Percentiles rank a stretch among this genome's conserved stretches.
Evolutionary conservation across 176 grass and related monocot species (phyloP).

Genomic region (Eremochloa ophiuroides): DNA sequence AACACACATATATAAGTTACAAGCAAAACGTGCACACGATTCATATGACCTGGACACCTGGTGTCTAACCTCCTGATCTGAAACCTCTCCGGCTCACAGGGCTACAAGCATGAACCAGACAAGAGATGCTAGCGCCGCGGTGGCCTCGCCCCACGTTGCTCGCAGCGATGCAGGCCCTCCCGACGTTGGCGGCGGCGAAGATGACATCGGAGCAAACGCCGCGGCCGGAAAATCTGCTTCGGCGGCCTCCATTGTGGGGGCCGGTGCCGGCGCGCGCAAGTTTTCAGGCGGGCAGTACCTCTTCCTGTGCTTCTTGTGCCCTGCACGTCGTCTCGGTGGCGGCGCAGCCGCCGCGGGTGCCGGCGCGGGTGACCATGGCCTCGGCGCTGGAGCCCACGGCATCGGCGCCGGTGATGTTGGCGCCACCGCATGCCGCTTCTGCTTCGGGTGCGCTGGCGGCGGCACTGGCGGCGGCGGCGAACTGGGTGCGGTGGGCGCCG

Average conservation of each 20-base stretch:
- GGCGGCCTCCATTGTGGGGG: not conserved
- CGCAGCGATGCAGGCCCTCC: not conserved
- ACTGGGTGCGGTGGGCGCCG: slow-evolving; percentile 27
- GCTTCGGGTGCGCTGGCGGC: not conserved
- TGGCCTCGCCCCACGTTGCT: not conserved
- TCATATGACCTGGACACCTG: not conserved
- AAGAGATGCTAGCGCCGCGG: not conserved
- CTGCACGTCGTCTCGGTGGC: not conserved
- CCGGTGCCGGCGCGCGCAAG: not conserved
- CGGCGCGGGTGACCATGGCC: not conserved
- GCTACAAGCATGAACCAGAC: not conserved
- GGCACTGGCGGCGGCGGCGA: slow-evolving; percentile 29
- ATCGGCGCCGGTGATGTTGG: not conserved
- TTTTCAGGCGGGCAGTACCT: slow-evolving; percentile 9
- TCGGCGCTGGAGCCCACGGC: not conserved
- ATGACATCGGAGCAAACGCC: slow-evolving; percentile 23
- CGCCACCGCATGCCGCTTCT: not conserved
- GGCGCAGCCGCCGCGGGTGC: not conserved
- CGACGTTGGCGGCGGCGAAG: slow-evolving; percentile 5
- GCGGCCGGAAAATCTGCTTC: slow-evolving; percentile 23
- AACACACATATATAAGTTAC: no score
- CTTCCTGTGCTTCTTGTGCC: slow-evolving; percentile 33
- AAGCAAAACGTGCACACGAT: not conserved
- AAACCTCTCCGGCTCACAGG: not conserved
- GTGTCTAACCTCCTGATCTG: not conserved